Evolutionary conservation across 495 filamentous ascomycete species (phyloP), one percentile per base, ranked within the genome.

Genomic region (Apiosordaria backusii): DNA sequence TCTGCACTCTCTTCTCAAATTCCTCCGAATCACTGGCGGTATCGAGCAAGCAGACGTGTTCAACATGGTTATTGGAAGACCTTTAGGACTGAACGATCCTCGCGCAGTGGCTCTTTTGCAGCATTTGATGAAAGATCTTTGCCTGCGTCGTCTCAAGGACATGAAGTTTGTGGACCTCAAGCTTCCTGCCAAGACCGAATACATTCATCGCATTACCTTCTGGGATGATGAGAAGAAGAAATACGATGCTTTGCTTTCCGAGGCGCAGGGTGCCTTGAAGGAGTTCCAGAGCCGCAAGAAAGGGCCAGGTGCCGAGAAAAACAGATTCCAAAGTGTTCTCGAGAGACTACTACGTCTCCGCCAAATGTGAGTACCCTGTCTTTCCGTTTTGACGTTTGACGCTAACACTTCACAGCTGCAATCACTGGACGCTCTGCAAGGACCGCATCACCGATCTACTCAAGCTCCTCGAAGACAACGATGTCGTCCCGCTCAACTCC

Each of bases 121-220:
- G 71, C 83, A 87, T 2, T 80, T 97, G 55, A 95, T 96, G 86
- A 81, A 80, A 6, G 90, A 90, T n/a, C 84, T 96, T 26, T 96
- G 91, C 70, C 81, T 97, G 23, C 85, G 93, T 50, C 86, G 93
- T 25, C 87, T 88, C 68, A 97, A 97, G 76, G 88, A 93, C 62
- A 97, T 97, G 93, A 83, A 83, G 10, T 97, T 97, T 67, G 83
- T 97, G 55, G 91, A 97, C 68, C 78, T 97, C 15, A 88, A 88
- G 60, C 83, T 97, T 1, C 93, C 93, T 0, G 78, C 87, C 10
- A 85, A 95, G 65, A 89, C 87, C 0, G 92, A 93, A 71, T 93
- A 90, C 63, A 81, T 95, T n/a, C 87, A 94, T 71, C 84, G 85
- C 7, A 86, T 97, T 68, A 83, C 87, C 25, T 93, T 96, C 73